These are phyloP conservation scores for Coemansia sp. DNA, from an alignment of 192 early-diverging fungal species.

Conservation along the genomic window DNA sequence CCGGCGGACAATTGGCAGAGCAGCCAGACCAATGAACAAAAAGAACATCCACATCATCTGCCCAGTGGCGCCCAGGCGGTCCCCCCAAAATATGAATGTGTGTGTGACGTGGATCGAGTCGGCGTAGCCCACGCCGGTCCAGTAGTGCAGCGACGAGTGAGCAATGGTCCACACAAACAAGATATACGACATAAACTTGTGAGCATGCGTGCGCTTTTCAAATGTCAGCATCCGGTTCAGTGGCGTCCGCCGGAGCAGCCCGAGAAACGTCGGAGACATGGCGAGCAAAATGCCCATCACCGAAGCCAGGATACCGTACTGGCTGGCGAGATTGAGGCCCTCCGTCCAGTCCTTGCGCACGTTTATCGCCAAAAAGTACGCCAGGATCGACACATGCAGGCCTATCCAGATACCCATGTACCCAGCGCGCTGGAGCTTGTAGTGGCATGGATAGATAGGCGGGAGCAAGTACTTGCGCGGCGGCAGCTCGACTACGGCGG, in stretches of 20 bases:
- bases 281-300: conserved; percentile 57
- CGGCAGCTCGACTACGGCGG: conserved; percentile 20
- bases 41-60: conserved; percentile 74
- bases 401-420: conserved; percentile 50
- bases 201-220: conserved; percentile 74
- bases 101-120: conserved; percentile 27
- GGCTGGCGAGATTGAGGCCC: conserved; percentile 47
- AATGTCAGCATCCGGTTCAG: conserved; percentile 66
- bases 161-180: conserved; percentile 68
- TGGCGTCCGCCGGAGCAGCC: conserved; percentile 59
- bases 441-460: conserved; percentile 56
- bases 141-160: conserved; percentile 60
- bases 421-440: conserved; percentile 54
- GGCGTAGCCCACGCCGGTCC: conserved; percentile 43
- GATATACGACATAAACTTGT: conserved; percentile 73
- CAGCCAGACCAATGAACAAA: conserved; percentile 64
- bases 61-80: conserved; percentile 65
- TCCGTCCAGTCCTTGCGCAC: conserved; percentile 36
- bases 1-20: conserved; percentile 60
- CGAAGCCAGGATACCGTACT: conserved; percentile 50
- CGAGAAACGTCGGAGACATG: conserved; percentile 77
- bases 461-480: conserved; percentile 42
- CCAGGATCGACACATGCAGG: conserved; percentile 37
- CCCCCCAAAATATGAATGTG: conserved; percentile 44
- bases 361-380: conserved; percentile 40